phyloP scores from a whole-genome alignment of 2,329 filamentous ascomycete species.

The Elsinoe arachidis region DNA sequence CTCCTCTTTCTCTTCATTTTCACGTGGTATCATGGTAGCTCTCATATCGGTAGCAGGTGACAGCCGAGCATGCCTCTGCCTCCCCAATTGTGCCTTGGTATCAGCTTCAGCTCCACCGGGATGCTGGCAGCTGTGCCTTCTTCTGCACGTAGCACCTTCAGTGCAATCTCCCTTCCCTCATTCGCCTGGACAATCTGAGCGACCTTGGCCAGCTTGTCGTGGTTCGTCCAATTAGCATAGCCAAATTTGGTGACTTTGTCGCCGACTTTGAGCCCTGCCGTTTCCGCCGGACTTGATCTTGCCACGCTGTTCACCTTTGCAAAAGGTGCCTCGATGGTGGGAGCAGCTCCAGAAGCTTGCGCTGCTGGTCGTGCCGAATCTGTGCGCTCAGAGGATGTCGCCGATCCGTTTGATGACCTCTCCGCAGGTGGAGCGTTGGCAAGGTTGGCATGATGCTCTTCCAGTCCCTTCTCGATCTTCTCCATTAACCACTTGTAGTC shows the following conservation, averaged over 20 bases:
- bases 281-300: constrained; percentile 67
- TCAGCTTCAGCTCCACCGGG: constrained; percentile 59
- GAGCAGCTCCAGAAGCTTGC: constrained; percentile 14
- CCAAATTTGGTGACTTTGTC: constrained; percentile 83
- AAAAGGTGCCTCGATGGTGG: constrained; percentile 56
- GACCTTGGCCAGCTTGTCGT: constrained; percentile 76
- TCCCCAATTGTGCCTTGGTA: constrained; percentile 75
- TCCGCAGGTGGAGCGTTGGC: constrained; percentile 27
- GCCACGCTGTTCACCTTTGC: constrained; percentile 84
- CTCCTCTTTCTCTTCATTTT: background rate
- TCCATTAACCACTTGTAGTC: constrained; percentile 88
- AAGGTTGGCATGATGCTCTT: constrained; percentile 76
- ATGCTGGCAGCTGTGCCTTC: constrained; percentile 51
- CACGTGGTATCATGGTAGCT: background rate
- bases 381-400: constrained; percentile 17
- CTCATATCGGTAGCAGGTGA: constrained; percentile 71
- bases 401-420: constrained; percentile 12
- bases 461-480: constrained; percentile 73
- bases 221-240: constrained; percentile 70
- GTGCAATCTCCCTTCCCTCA: constrained; percentile 64
- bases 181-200: constrained; percentile 85
- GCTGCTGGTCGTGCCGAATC: constrained; percentile 15
- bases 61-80: constrained; percentile 84
- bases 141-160: constrained; percentile 57
- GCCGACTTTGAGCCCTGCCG: constrained; percentile 69